Conservation (phyloP, 78 protist species). For the Blattamonas nauphoetae region DNA sequence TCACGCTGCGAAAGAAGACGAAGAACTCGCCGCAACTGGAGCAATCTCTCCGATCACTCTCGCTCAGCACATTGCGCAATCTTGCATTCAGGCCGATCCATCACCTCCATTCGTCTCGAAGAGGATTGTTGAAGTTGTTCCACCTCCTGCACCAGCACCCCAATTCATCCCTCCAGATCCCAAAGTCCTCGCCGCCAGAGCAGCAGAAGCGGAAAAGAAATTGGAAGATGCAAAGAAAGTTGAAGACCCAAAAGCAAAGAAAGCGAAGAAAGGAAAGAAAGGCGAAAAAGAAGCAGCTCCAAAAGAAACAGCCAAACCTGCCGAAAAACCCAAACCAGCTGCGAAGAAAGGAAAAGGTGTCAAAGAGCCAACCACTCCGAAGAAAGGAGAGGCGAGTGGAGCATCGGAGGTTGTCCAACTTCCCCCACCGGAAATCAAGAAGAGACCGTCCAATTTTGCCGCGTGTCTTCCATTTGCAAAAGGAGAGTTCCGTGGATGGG, state of each 20-base stretch:
- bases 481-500: constrained; percentile 10
- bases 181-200: background rate
- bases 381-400: background rate
- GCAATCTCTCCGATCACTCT: background rate
- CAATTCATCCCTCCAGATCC: background rate
- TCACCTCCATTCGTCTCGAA: background rate
- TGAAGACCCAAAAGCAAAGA: background rate
- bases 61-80: background rate
- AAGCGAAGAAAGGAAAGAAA: background rate
- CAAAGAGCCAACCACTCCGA: background rate
- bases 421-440: background rate
- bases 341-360: background rate
- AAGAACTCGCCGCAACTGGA: background rate
- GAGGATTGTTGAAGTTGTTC: background rate
- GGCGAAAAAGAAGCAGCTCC: background rate
- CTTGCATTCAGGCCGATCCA: background rate
- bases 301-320: background rate
- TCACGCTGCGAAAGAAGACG: background rate
- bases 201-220: background rate
- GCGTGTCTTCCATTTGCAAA: constrained; percentile 2
- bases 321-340: background rate
- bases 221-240: background rate
- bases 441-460: background rate
- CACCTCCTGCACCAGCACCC: background rate
- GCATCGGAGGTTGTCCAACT: background rate